A percentile compares a stretch with the other conserved stretches of the same genome.
Evolutionary conservation across 352 stramenopile genomes (phyloP).

Genomic region (Peronospora destructor): DNA sequence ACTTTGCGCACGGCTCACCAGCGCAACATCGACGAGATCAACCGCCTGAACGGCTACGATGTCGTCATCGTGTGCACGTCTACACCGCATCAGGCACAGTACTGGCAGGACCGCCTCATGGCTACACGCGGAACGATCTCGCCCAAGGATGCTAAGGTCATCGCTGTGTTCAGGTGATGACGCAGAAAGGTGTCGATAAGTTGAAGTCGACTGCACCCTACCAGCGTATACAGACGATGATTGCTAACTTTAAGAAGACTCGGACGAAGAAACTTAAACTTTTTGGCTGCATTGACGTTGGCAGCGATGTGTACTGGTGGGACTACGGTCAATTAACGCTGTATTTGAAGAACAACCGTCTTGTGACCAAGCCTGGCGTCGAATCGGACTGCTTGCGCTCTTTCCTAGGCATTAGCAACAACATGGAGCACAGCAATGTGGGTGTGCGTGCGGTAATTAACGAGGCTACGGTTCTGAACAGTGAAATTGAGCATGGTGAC

Average conservation of each 20-base stretch:
- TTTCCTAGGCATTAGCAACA: conserved; percentile 79
- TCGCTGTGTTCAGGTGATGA: conserved; percentile 95
- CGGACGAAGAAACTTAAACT: conserved; percentile 70
- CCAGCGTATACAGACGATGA: conserved; percentile 90
- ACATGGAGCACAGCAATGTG: conserved; percentile 68
- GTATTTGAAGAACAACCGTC: conserved; percentile 95
- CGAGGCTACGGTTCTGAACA: conserved; percentile 72
- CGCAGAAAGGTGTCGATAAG: conserved; percentile 86
- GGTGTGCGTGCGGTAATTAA: conserved; percentile 50
- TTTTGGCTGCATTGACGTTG: conserved; percentile 96
- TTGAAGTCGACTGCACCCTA: conserved; percentile 78
- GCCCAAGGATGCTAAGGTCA: conserved; percentile 85
- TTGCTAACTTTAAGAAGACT: conserved; percentile 72
- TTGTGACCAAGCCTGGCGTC: conserved; percentile 86
- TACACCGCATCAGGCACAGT: conserved; percentile 92
- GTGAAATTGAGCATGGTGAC: conserved; percentile 52
- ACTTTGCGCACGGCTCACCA: conserved; percentile 37
- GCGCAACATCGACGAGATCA: conserved; percentile 84
- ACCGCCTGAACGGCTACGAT: conserved; percentile 88
- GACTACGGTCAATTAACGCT: conserved; percentile 98
- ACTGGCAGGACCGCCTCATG: conserved; percentile 95
- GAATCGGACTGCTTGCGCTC: conserved; percentile 72
- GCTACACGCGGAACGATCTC: conserved; percentile 76
- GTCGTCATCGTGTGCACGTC: conserved; percentile 97
- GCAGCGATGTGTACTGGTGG: conserved; percentile 96